Evolutionary conservation across 2,329 filamentous ascomycete species (phyloP), one percentile per base, ranked within the genome.

Genomic region (Coleophoma crateriformis): DNA sequence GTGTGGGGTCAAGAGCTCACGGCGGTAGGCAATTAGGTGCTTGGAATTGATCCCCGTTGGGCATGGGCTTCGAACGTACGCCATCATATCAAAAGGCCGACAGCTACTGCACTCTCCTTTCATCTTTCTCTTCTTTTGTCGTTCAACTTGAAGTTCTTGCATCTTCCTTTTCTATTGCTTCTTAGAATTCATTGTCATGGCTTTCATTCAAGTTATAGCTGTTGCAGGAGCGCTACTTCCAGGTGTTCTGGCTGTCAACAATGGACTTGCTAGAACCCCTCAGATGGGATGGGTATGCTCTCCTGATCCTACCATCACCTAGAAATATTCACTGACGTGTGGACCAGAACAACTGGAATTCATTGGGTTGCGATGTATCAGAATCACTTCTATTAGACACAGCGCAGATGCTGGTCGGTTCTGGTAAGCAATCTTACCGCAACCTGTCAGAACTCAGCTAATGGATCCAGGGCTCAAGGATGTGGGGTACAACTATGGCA

Each of bases 291-390:
- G 69, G 61, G 60, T 61, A 53, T 27, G 49, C 35, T 27, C 8
- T 27, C 8, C 27, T 7, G 27, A 27, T 2, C 8, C 27, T 27
- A 7, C 27, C 6, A 27, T 27, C 27, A 10, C 5, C 2, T 27
- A 27, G 27, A 27, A 10, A 7, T 2, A 27, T 27, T 2, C 27
- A 27, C 27, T 27, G 27, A 27, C 27, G 6, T 27, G 27, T 27
- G 27, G 3, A 27, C 2, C 74, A 41, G 74, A 75, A 75, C 59
- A 73, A 74, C 53, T 77, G 73, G 74, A 78, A 78, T 58, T 70
- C 69, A 19, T 77, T 72, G 55, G 60, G 61, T 33, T 77, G 74
- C 60, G 64, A 76, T 50, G 74, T 78, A 49, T 68, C 68, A 49
- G 71, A 76, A 53, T 59, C 58, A 4, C 64, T 71, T 17, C 71